phyloP scores from a whole-genome alignment of 345 rosid genomes.

The Eutrema japonicum region DNA sequence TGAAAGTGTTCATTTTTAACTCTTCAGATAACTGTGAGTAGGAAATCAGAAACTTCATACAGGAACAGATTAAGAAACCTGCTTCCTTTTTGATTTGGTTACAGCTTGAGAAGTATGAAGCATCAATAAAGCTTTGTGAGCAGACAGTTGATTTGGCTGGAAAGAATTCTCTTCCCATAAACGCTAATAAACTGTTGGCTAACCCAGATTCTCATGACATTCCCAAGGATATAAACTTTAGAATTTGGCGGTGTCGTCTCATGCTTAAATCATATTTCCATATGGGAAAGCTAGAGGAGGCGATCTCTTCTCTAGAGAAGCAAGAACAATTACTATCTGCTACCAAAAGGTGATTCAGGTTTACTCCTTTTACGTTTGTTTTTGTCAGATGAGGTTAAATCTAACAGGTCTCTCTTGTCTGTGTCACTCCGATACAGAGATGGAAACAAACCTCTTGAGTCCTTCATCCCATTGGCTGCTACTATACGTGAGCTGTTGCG shows the following conservation, averaged over 20 bases:
- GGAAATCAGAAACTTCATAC: conserved; percentile 7
- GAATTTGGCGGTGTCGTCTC: conserved; percentile 69
- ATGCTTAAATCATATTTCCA: conserved; percentile 76
- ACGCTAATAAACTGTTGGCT: conserved; percentile 38
- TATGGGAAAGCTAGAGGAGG: conserved; percentile 93
- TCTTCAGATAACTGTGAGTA: conserved; percentile 11
- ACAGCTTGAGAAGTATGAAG: conserved; percentile 88
- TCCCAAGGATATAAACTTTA: conserved; percentile 51
- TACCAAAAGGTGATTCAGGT: conserved; percentile 51
- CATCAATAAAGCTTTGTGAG: conserved; percentile 79
- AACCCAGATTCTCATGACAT: conserved; percentile 50
- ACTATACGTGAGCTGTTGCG: conserved; percentile 69
- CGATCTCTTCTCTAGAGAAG: conserved; percentile 68
- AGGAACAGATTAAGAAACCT: not conserved
- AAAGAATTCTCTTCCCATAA: conserved; percentile 54
- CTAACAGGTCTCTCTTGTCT: conserved; percentile 28
- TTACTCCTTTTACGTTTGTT: conserved; percentile 10
- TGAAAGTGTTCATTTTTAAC: conserved; percentile 12
- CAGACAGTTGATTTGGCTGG: conserved; percentile 75
- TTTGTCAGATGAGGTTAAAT: conserved; percentile 11
- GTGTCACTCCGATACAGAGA: conserved; percentile 43
- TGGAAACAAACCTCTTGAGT: conserved; percentile 55
- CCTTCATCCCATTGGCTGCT: conserved; percentile 61
- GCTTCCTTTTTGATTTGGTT: conserved; percentile 39
- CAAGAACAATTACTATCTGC: conserved; percentile 53